Percentiles rank a stretch among this genome's conserved stretches.
phyloP scores from a whole-genome alignment of 2,329 filamentous ascomycete genomes.

The Coniochaeta hoffmannii region DNA sequence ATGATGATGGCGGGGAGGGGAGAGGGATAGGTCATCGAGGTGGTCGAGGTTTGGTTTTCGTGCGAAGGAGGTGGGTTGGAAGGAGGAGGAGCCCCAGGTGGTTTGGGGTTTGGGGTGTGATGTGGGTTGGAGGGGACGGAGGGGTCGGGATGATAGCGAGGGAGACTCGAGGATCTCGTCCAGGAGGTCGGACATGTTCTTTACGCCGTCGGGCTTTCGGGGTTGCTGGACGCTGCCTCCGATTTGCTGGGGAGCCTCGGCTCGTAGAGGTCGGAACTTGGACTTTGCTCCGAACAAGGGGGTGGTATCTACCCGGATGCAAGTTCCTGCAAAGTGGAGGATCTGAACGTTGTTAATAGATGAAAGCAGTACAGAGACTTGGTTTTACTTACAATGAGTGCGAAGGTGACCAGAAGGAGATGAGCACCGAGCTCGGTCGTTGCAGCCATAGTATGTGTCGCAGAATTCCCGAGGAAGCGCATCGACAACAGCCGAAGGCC shows the following conservation, averaged over 20 bases:
- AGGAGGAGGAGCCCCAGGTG: background rate
- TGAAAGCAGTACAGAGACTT: background rate
- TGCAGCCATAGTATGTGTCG: background rate
- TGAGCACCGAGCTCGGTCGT: constrained; percentile 34
- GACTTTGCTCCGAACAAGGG: constrained; percentile 38
- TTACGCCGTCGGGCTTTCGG: constrained; percentile 20
- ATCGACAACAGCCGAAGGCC: constrained; percentile 45
- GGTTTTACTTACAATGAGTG: constrained; percentile 40
- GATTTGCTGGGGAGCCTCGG: constrained; percentile 8
- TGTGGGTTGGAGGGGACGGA: background rate
- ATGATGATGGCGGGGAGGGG: background rate
- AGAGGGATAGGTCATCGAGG: background rate
- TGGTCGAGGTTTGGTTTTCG: constrained; percentile 3
- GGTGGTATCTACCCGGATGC: constrained; percentile 49
- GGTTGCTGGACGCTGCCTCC: constrained; percentile 3
- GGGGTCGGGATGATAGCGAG: constrained; percentile 5
- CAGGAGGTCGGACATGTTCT: constrained; percentile 38
- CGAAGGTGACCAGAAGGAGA: constrained; percentile 42
- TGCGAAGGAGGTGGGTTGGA: background rate
- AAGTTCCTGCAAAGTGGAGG: constrained; percentile 32
- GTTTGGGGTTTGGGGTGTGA: no score
- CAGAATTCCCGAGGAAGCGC: constrained; percentile 18
- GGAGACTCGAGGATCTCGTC: constrained; percentile 33
- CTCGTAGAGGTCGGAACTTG: constrained; percentile 11
- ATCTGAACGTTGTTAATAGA: constrained; percentile 29